Percentiles rank a stretch among this genome's conserved stretches.
Evolutionary conservation across 1,284 basidiomycete genomes (phyloP).

Genomic region (Boletus coffeatus): DNA sequence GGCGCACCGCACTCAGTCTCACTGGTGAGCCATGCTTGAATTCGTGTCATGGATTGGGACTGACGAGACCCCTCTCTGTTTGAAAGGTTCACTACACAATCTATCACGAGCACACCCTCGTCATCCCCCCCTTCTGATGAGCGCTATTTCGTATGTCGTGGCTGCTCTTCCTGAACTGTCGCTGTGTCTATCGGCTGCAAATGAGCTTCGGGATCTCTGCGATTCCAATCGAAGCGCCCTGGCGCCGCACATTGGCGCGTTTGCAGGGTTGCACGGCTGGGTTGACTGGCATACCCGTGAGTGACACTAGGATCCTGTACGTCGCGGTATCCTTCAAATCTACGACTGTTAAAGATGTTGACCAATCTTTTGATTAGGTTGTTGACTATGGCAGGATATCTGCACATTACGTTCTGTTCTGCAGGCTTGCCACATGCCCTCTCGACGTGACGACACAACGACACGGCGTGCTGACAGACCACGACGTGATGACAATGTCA

Average conservation of each 20-base stretch:
- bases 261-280: slow-evolving; percentile 76
- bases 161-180: slow-evolving; percentile 58
- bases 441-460: too few relatives aligned
- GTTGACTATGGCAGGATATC: too few relatives aligned
- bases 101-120: slow-evolving; percentile 33
- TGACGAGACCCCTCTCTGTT: not conserved
- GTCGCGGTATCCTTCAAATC: slow-evolving; percentile 19
- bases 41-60: not conserved
- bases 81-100: slow-evolving; percentile 66
- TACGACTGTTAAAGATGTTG: too few relatives aligned
- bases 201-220: slow-evolving; percentile 77
- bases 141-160: slow-evolving; percentile 58
- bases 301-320: slow-evolving; percentile 22
- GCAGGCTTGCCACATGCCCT: too few relatives aligned
- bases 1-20: slow-evolving; percentile 66
- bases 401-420: too few relatives aligned
- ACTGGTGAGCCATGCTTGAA: slow-evolving; percentile 48
- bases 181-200: slow-evolving; percentile 72
- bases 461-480: too few relatives aligned
- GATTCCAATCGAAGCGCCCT: slow-evolving; percentile 80
- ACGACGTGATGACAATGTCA: too few relatives aligned
- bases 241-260: slow-evolving; percentile 77
- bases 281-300: slow-evolving; percentile 66
- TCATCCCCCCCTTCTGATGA: slow-evolving; percentile 33
- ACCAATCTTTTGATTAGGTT: too few relatives aligned